Evolutionary conservation across 1,284 basidiomycete species (phyloP).

Genomic region (Trichosporon coremiiforme): DNA sequence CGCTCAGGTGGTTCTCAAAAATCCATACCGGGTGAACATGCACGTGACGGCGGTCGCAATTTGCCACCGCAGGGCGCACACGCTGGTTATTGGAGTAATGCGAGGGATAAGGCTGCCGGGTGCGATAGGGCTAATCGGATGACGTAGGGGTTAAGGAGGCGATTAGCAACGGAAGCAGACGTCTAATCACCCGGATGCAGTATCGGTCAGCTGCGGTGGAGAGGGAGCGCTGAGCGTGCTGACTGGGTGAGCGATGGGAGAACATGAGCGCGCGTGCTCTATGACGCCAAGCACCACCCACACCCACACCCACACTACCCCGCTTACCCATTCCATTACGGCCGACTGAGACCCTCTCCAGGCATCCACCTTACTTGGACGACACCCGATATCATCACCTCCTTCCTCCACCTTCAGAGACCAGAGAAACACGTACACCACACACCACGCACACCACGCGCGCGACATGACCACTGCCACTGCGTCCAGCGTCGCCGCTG

Average conservation of each 20-base stretch:
- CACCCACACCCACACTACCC: background rate
- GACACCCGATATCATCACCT: background rate
- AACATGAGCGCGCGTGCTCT: constrained; percentile 6
- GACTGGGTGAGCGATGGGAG: background rate
- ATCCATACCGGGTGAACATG: background rate
- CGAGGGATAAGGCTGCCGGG: background rate
- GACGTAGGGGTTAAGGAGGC: constrained; percentile 9
- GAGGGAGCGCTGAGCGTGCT: background rate
- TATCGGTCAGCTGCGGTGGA: background rate
- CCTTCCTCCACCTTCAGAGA: too few species aligned
- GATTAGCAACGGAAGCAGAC: background rate
- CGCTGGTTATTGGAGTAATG: constrained; percentile 11
- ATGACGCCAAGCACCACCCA: constrained; percentile 9
- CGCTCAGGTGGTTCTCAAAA: constrained; percentile 9
- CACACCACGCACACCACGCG: background rate
- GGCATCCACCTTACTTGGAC: background rate
- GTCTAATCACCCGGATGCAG: background rate
- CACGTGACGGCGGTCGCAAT: constrained; percentile 10
- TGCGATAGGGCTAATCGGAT: background rate
- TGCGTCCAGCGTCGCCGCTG: background rate
- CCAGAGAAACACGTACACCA: background rate
- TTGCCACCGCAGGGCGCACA: constrained; percentile 10
- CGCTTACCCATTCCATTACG: background rate
- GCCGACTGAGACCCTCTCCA: too few species aligned
- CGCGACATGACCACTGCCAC: constrained; percentile 19